These are phyloP conservation scores for Xylaria sp. DNA, from an alignment of 2,329 filamentous ascomycete genomes.

Conservation along the genomic window DNA sequence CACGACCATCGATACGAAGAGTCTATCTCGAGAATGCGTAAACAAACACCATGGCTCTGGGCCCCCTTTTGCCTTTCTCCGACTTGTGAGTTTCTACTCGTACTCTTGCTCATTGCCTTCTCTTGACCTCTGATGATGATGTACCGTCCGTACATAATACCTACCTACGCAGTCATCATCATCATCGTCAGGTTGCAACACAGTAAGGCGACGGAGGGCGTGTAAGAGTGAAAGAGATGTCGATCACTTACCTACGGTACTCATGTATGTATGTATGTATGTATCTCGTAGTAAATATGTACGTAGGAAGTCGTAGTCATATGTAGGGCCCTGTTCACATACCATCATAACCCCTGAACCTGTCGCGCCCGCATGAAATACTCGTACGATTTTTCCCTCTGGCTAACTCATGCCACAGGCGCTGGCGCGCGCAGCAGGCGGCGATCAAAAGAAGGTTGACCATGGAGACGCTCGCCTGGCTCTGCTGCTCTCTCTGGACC, in stretches of 20 bases:
- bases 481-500: not conserved
- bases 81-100: not conserved
- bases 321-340: too few species aligned
- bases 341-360: not conserved
- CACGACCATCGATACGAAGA: not conserved
- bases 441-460: not conserved
- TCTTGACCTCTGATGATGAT: too few species aligned
- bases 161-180: too few species aligned
- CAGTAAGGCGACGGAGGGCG: too few species aligned
- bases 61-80: not conserved
- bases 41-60: constrained; percentile 15
- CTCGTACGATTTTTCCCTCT: constrained; percentile 6
- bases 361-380: constrained; percentile 1
- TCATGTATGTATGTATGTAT: too few species aligned
- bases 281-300: too few species aligned
- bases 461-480: not conserved
- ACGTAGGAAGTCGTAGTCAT: too few species aligned
- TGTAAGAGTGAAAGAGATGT: too few species aligned
- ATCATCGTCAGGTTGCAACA: too few species aligned
- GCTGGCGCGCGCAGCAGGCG: too few species aligned
- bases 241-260: too few species aligned
- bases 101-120: not conserved
- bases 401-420: not conserved
- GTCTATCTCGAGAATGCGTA: not conserved
- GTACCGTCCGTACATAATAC: too few species aligned